Evolutionary conservation across 2,329 filamentous ascomycete species (phyloP).

Genomic region (Diaporthe citrichinensis): DNA sequence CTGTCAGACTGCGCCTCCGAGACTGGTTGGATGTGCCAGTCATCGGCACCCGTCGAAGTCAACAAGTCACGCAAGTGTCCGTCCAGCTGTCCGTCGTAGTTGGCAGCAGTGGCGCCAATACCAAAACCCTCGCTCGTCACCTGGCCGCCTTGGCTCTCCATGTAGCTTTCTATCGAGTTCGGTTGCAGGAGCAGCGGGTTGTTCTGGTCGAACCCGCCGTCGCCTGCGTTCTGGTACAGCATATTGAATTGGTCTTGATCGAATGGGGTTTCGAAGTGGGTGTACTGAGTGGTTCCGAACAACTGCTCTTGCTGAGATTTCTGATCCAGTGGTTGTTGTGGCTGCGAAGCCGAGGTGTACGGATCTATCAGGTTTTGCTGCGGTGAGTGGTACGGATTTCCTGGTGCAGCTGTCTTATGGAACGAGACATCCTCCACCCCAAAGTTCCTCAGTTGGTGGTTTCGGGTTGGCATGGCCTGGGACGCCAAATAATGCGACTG

Average conservation of each 20-base stretch:
- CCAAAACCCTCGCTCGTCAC: neutral
- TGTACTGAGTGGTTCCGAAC: slow-evolving; percentile 20
- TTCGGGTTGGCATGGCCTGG: slow-evolving; percentile 49
- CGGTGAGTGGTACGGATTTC: slow-evolving; percentile 43
- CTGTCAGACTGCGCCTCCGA: slow-evolving; percentile 33
- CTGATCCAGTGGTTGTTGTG: slow-evolving; percentile 44
- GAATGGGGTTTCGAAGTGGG: neutral
- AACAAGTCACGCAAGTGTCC: slow-evolving; percentile 18
- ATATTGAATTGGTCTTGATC: neutral
- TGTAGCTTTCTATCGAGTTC: slow-evolving; percentile 32
- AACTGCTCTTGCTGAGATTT: slow-evolving; percentile 34
- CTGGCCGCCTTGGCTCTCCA: slow-evolving; percentile 9
- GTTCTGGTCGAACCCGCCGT: slow-evolving; percentile 30
- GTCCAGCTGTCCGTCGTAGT: slow-evolving; percentile 3
- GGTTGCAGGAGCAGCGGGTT: slow-evolving; percentile 38
- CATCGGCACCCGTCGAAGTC: slow-evolving; percentile 15
- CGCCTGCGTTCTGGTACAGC: slow-evolving; percentile 8
- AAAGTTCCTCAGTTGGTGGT: slow-evolving; percentile 43
- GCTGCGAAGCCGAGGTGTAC: slow-evolving; percentile 40
- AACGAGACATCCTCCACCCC: slow-evolving; percentile 50
- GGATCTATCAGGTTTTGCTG: slow-evolving; percentile 41
- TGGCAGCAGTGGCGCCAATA: neutral
- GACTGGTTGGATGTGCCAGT: slow-evolving; percentile 41
- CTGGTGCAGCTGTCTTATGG: slow-evolving; percentile 53
- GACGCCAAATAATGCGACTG: slow-evolving; percentile 38